These are phyloP conservation scores for Candida neerlandica DNA, from an alignment of 1,139 yeast genomes.

Conservation along the genomic window DNA sequence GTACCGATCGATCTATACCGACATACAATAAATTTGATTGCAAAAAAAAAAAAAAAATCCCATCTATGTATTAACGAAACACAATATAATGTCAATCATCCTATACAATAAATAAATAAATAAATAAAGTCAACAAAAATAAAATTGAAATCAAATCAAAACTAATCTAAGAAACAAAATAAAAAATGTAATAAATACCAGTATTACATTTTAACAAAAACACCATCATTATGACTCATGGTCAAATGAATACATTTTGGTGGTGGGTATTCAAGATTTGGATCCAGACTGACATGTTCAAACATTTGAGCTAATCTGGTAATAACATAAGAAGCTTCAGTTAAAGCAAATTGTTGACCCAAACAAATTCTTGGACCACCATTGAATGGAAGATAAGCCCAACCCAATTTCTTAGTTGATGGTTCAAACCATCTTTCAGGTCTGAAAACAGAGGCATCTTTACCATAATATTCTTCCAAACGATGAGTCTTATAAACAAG, in stretches of 20 bases:
- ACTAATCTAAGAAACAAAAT: no score
- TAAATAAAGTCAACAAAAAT: background rate
- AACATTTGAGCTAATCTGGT: constrained; percentile 47
- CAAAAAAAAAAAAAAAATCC: background rate
- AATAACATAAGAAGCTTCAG: constrained; percentile 54
- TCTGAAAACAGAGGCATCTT: constrained; percentile 46
- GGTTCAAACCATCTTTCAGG: constrained; percentile 52
- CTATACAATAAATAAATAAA: background rate
- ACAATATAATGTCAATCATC: background rate
- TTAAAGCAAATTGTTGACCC: constrained; percentile 63
- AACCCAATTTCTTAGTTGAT: constrained; percentile 40
- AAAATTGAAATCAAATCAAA: background rate
- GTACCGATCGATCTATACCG: no score
- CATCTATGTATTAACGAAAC: background rate
- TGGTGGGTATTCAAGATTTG: constrained; percentile 33
- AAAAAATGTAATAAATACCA: background rate
- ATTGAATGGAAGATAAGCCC: constrained; percentile 60
- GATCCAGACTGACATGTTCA: constrained; percentile 29
- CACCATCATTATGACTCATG: constrained; percentile 30
- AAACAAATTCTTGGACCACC: constrained; percentile 67
- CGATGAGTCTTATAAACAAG: constrained; percentile 51
- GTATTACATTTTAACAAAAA: constrained; percentile 14
- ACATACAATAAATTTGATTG: background rate
- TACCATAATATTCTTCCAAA: constrained; percentile 46
- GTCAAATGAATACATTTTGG: constrained; percentile 35